A percentile compares a stretch with the other conserved stretches of the same genome.
Evolutionary conservation across 2,329 filamentous ascomycete genomes (phyloP).

Genomic region (Microdochium bolleyi): DNA sequence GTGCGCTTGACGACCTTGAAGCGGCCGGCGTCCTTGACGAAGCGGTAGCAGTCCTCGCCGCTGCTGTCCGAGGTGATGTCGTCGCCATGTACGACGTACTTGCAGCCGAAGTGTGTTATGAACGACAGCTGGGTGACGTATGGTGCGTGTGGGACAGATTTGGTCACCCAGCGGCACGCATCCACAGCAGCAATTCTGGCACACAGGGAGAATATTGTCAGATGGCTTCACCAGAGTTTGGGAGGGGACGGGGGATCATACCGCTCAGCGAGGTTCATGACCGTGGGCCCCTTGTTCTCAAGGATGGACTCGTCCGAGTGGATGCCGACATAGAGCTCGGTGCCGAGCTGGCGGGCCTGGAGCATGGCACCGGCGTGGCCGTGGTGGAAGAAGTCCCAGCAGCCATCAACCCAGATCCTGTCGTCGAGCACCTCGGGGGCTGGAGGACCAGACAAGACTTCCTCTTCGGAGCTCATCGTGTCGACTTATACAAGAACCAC

Average conservation of each 20-base stretch:
- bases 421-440: slow-evolving; percentile 52
- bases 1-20: slow-evolving; percentile 98
- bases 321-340: slow-evolving; percentile 82
- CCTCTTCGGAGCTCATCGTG: slow-evolving; percentile 14
- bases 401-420: slow-evolving; percentile 96
- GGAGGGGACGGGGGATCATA: slow-evolving; percentile 21
- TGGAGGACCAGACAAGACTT: slow-evolving; percentile 22
- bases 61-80: slow-evolving; percentile 93
- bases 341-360: slow-evolving; percentile 85
- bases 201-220: slow-evolving; percentile 1
- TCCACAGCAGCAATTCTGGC: slow-evolving; percentile 77
- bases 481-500: neutral
- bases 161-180: slow-evolving; percentile 90
- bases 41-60: slow-evolving; percentile 95
- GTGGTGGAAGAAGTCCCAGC: slow-evolving; percentile 98
- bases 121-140: slow-evolving; percentile 92
- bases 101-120: slow-evolving; percentile 93
- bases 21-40: slow-evolving; percentile 85
- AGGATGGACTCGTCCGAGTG: slow-evolving; percentile 95
- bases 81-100: slow-evolving; percentile 93
- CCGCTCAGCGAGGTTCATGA: slow-evolving; percentile 92
- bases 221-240: neutral
- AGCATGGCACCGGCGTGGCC: slow-evolving; percentile 96
- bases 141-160: slow-evolving; percentile 74
- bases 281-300: slow-evolving; percentile 94